These are phyloP conservation scores for Onygena corvina DNA, from an alignment of 2,329 filamentous ascomycete genomes.

Conservation along the genomic window DNA sequence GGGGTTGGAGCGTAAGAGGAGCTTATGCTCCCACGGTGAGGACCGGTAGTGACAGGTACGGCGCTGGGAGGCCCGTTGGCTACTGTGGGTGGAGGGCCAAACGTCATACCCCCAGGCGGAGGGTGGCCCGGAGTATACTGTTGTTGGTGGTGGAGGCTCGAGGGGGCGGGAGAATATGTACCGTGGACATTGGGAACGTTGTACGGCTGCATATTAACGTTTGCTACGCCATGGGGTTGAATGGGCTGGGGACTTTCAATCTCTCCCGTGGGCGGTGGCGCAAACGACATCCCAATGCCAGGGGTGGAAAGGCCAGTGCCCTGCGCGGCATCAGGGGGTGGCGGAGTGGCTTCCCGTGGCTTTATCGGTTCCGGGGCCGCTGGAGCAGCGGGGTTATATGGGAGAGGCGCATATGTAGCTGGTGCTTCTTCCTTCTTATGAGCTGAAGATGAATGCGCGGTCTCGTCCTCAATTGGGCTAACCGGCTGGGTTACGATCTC, in stretches of 20 bases:
- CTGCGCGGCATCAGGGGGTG: slow-evolving; percentile 44
- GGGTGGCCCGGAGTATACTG: neutral
- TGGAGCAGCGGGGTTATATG: slow-evolving; percentile 56
- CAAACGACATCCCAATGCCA: slow-evolving; percentile 25
- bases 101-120: slow-evolving; percentile 20
- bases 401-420: slow-evolving; percentile 39
- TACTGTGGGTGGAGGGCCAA: slow-evolving; percentile 16
- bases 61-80: slow-evolving; percentile 4
- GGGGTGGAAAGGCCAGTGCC: slow-evolving; percentile 37
- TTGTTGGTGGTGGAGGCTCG: slow-evolving; percentile 15
- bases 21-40: slow-evolving; percentile 16
- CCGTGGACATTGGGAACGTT: neutral
- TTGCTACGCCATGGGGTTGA: neutral
- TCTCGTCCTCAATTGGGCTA: slow-evolving; percentile 11
- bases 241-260: slow-evolving; percentile 8
- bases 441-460: slow-evolving; percentile 3
- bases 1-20: slow-evolving; percentile 23
- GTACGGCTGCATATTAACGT: slow-evolving; percentile 5
- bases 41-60: slow-evolving; percentile 15
- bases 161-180: neutral
- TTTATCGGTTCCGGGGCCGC: slow-evolving; percentile 53
- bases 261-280: slow-evolving; percentile 20
- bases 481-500: slow-evolving; percentile 16
- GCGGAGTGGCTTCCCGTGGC: slow-evolving; percentile 55
- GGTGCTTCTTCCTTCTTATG: slow-evolving; percentile 19